phyloP scores from a whole-genome alignment of 2,329 filamentous ascomycete genomes.

The Pseudogymnoascus sp. region DNA sequence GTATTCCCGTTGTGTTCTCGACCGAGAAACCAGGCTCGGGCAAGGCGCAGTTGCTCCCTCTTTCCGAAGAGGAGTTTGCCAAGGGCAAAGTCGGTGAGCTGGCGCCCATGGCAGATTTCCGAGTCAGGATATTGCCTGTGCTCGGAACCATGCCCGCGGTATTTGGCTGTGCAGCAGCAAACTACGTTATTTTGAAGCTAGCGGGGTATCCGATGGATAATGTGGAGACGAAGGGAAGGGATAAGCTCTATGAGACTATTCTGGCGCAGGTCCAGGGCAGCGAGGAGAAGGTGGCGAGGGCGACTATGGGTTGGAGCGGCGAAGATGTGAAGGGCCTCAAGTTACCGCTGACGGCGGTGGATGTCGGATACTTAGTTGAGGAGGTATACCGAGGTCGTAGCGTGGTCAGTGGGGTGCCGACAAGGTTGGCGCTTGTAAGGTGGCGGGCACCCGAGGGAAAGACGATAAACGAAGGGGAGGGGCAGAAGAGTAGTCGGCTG shows the following conservation, averaged over 20 bases:
- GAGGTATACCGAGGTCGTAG: slow-evolving; percentile 83
- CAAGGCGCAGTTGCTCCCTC: slow-evolving; percentile 80
- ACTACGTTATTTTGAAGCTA: slow-evolving; percentile 81
- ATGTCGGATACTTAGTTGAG: slow-evolving; percentile 82
- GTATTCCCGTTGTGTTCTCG: slow-evolving; percentile 88
- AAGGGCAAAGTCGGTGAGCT: slow-evolving; percentile 83
- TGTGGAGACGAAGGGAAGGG: slow-evolving; percentile 67
- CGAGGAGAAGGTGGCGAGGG: slow-evolving; percentile 66
- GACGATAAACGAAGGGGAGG: slow-evolving; percentile 54
- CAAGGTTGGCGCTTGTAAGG: slow-evolving; percentile 67
- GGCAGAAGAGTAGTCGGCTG: slow-evolving; percentile 69
- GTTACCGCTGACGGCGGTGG: slow-evolving; percentile 66
- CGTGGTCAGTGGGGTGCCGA: slow-evolving; percentile 71
- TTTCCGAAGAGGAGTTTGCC: slow-evolving; percentile 78
- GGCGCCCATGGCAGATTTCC: slow-evolving; percentile 82
- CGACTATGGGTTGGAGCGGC: slow-evolving; percentile 38
- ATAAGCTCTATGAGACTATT: slow-evolving; percentile 88
- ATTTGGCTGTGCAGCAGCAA: slow-evolving; percentile 85
- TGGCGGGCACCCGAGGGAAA: slow-evolving; percentile 63
- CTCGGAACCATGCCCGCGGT: slow-evolving; percentile 95
- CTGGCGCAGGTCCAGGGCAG: slow-evolving; percentile 64
- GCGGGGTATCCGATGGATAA: slow-evolving; percentile 81
- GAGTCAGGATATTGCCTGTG: slow-evolving; percentile 89
- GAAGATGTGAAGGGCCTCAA: slow-evolving; percentile 58
- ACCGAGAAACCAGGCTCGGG: slow-evolving; percentile 84